Conservation (phyloP, 148 eudicot species). For the Arctostaphylos glauca region DNA sequence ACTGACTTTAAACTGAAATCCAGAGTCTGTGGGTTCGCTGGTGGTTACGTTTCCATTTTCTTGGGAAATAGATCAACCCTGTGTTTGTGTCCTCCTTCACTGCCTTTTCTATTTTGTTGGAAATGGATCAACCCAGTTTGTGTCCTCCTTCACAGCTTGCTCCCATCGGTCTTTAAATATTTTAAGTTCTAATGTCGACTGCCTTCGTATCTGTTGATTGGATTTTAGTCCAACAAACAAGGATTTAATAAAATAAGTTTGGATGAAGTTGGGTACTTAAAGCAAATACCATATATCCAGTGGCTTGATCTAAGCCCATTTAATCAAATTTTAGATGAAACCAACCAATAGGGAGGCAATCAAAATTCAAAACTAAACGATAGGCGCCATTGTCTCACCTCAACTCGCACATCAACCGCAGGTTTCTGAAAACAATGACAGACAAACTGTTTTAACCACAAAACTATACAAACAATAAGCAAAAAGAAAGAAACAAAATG, state of each 20-base stretch:
- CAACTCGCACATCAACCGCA: slow-evolving; percentile 28
- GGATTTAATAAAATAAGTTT: background rate
- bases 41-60: no score
- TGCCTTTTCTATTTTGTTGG: background rate
- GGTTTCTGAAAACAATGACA: slow-evolving; percentile 27
- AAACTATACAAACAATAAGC: background rate
- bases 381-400: slow-evolving; percentile 24
- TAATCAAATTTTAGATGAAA: background rate
- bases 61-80: no score
- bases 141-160: slow-evolving; percentile 33
- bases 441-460: background rate
- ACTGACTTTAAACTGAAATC: no score
- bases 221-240: background rate
- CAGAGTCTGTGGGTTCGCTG: no score
- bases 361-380: background rate
- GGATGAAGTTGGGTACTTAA: background rate
- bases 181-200: slow-evolving; percentile 32
- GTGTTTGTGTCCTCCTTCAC: no score
- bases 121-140: slow-evolving; percentile 37
- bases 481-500: background rate
- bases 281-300: background rate
- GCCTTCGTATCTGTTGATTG: slow-evolving; percentile 36
- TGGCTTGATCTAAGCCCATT: background rate
- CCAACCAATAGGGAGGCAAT: background rate
- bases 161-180: slow-evolving; percentile 40